Evolutionary conservation across 257 asterid species (phyloP).

Genomic region (Solanum appendiculatum): DNA sequence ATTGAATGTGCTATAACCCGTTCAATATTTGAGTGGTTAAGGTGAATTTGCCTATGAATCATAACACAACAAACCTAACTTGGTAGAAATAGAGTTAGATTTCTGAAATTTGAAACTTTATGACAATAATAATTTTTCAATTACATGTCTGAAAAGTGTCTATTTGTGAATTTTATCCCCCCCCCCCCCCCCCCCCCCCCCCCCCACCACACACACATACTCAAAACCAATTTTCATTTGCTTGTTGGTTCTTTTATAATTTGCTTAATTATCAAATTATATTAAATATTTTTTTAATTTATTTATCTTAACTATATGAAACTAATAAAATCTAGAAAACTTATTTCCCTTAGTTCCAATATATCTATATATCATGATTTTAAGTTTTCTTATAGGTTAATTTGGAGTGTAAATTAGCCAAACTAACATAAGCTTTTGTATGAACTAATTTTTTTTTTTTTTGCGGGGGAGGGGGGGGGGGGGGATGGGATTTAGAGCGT

Average conservation of each 20-base stretch:
- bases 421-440: neutral
- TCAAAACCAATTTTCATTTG: neutral
- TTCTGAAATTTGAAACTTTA: neutral
- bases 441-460: neutral
- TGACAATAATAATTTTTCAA: no score
- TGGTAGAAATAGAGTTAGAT: neutral
- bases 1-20: neutral
- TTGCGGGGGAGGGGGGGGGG: no score
- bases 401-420: neutral
- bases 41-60: neutral
- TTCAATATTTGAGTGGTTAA: neutral
- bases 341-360: neutral
- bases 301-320: neutral
- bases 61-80: neutral
- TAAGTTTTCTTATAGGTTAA: neutral
- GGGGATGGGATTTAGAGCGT: neutral
- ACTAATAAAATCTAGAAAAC: neutral
- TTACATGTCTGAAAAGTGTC: neutral
- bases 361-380: neutral
- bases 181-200: neutral
- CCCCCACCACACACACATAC: no score
- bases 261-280: neutral
- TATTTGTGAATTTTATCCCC: no score
- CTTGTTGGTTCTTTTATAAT: neutral
- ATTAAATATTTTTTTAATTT: neutral